A percentile compares a stretch with the other conserved stretches of the same genome.
phyloP scores from a whole-genome alignment of 2,329 filamentous ascomycete species.

The Ophiocordyceps camponoti-floridani region DNA sequence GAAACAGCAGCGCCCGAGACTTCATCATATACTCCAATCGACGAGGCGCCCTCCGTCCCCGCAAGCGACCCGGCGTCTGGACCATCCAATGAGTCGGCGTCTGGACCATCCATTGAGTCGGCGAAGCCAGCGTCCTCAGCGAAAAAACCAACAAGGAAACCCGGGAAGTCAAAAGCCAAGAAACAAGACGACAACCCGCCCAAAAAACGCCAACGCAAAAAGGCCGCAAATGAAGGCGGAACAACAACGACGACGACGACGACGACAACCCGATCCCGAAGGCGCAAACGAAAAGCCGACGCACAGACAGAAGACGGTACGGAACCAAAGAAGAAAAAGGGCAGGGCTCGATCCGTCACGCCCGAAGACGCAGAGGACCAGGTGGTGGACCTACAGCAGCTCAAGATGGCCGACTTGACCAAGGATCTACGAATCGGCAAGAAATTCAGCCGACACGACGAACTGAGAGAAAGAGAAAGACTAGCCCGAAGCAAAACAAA shows the following conservation, averaged over 20 bases:
- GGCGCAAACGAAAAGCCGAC: constrained; percentile 11
- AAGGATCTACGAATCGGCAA: constrained; percentile 54
- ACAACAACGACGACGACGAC: too few relatives aligned
- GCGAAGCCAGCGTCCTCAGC: too few relatives aligned
- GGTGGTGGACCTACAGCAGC: constrained; percentile 44
- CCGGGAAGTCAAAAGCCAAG: constrained; percentile 1
- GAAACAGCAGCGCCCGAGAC: neutral
- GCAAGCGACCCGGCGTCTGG: neutral
- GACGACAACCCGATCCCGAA: constrained; percentile 6
- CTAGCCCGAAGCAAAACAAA: constrained; percentile 17
- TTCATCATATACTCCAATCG: neutral
- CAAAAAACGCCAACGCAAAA: constrained; percentile 16
- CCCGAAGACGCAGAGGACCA: constrained; percentile 46
- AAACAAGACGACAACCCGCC: constrained; percentile 8
- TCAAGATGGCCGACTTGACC: constrained; percentile 58
- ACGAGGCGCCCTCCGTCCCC: neutral
- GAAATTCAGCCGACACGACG: constrained; percentile 55
- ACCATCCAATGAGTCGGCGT: neutral
- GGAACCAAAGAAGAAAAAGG: constrained; percentile 8
- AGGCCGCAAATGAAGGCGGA: constrained; percentile 8
- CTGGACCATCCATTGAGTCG: neutral
- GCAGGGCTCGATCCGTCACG: constrained; percentile 29
- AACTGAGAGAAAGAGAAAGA: constrained; percentile 50
- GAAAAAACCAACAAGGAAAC: neutral
- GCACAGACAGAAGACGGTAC: constrained; percentile 7